Percentiles rank a stretch among this genome's conserved stretches.
Conservation (phyloP, 2,329 filamentous ascomycete species). For the Ascochyta fabae region DNA sequence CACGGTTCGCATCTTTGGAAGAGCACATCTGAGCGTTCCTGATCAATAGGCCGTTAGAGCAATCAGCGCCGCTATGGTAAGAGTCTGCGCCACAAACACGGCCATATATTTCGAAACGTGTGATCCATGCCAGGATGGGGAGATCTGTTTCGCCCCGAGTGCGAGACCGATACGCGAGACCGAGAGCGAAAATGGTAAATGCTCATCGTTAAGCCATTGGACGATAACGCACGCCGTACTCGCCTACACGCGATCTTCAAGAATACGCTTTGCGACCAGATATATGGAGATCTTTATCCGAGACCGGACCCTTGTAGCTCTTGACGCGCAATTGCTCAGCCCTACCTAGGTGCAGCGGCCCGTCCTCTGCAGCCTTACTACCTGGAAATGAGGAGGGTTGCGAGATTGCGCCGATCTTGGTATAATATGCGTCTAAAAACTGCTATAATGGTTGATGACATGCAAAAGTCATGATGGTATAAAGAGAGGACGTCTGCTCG, state of each 20-base stretch:
- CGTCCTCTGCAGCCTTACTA: neutral
- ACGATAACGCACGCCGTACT: neutral
- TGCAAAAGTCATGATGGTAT: neutral
- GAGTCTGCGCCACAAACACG: neutral
- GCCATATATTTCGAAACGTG: neutral
- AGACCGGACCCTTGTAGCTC: constrained; percentile 1
- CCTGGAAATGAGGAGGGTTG: neutral
- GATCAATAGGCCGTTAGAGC: too few species aligned
- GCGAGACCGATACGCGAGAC: constrained; percentile 4
- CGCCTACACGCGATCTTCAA: neutral
- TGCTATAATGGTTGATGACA: neutral
- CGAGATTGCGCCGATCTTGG: neutral
- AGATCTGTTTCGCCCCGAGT: neutral
- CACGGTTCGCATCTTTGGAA: too few species aligned
- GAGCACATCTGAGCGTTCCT: too few species aligned
- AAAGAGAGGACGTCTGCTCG: neutral
- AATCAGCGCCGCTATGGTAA: neutral
- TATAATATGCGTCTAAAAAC: neutral
- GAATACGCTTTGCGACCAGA: neutral
- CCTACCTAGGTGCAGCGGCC: neutral
- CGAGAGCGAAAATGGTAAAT: constrained; percentile 1
- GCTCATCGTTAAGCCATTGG: neutral
- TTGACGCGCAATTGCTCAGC: constrained; percentile 3
- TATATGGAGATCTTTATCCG: neutral
- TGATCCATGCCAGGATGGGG: neutral